Evolutionary conservation across 2,329 filamentous ascomycete genomes (phyloP), one percentile per base, ranked within the genome.

Genomic region (Xylaria sp.): DNA sequence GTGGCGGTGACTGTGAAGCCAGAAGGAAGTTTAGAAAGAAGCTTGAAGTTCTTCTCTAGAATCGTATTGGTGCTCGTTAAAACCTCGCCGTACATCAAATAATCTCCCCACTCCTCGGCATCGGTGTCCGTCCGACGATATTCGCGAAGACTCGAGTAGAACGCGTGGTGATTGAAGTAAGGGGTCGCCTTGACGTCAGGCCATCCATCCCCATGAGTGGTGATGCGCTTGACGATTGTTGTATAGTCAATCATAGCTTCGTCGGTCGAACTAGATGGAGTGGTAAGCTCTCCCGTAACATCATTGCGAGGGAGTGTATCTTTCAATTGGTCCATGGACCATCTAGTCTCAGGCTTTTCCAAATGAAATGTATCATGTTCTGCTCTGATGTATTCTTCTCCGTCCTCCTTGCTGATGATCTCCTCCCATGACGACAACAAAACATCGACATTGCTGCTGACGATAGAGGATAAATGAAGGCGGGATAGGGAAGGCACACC

Each of bases 51-150:
- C 70, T 95, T 97, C 71, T 98, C 95, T 6, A 97, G 83, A 4
- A 98, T 81, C 0, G 93, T 97, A 77, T 94, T 97, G 27, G 95
- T 99, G 74, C 92, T 96, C 2, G 94, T 97, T 15, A 97, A 83
- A 6, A 97, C 92, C 74, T 97, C 92, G 54, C 90, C 93, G 72
- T 98, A 98, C 66, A 98, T 80, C 3, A 99, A 76, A 52, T 85
- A 80, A 52, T 88, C 85, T 4, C 95, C 95, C 81, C 96, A 98
- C 23, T 85, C 78, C 3, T 85, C 79, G 0, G 87, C 83, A 46
- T 86, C 83, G 31, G 77, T 76, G 1, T 84, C 81, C 48, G 84
- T 82, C 4, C 74, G 74, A 27, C 90, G 87, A 72, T 93, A 96
- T 25, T 85, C 79, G 23, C 80, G 77, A 9, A 98, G 81, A 62